A percentile compares a stretch with the other conserved stretches of the same genome.
phyloP scores from a whole-genome alignment of 2,329 filamentous ascomycete species.

The Verticillium albo-atrum region DNA sequence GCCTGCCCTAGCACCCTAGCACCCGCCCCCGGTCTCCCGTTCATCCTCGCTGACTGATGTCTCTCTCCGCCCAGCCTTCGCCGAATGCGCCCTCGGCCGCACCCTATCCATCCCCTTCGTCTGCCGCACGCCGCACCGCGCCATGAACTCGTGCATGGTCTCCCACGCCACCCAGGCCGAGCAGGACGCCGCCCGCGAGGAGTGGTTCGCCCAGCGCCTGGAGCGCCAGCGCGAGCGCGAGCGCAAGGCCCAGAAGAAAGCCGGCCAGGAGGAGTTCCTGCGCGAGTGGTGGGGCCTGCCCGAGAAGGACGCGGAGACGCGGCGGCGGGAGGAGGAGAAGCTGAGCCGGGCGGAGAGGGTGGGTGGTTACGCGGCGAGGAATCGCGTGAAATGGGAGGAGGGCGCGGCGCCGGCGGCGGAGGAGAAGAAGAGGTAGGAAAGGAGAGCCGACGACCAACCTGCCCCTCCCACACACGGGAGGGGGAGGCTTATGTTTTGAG shows the following conservation, averaged over 20 bases:
- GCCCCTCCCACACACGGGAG: neutral
- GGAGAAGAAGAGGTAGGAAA: neutral
- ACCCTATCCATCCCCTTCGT: conserved; percentile 85
- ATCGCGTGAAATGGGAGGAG: conserved; percentile 21
- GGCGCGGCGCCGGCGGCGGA: conserved; percentile 4
- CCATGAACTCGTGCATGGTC: conserved; percentile 95
- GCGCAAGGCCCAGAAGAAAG: conserved; percentile 53
- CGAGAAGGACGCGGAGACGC: conserved; percentile 47
- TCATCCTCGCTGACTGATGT: neutral
- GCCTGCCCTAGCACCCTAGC: neutral
- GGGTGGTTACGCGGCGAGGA: conserved; percentile 44
- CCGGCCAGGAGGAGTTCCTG: conserved; percentile 61
- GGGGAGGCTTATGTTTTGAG: neutral
- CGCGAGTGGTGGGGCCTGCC: conserved; percentile 65
- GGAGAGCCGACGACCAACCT: neutral
- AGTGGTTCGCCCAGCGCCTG: conserved; percentile 82
- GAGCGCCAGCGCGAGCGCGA: conserved; percentile 66
- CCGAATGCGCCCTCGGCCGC: conserved; percentile 78
- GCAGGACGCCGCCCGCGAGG: conserved; percentile 82
- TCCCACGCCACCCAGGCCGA: conserved; percentile 77
- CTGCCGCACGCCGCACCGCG: conserved; percentile 72
- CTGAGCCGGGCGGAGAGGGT: conserved; percentile 46
- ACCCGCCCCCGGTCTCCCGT: neutral
- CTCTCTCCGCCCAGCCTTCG: conserved; percentile 64
- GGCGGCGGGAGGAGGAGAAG: conserved; percentile 48